Conservation (phyloP, 2,329 filamentous ascomycete species). For the Aspergillus nomiae region DNA sequence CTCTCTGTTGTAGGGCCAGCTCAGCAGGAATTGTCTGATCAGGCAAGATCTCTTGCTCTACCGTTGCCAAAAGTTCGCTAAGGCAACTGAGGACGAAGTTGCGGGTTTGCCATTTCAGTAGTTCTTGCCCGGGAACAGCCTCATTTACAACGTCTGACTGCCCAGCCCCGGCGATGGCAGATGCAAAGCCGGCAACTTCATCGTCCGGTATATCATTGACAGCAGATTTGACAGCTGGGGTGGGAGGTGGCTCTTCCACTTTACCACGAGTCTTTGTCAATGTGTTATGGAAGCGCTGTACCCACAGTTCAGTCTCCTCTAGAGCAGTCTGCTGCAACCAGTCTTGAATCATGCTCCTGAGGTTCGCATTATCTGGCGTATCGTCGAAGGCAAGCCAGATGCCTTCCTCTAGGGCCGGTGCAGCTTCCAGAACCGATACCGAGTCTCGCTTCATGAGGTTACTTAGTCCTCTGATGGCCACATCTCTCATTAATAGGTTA, state of each 20-base stretch:
- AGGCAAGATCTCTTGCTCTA: conserved; percentile 75
- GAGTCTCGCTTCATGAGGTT: conserved; percentile 94
- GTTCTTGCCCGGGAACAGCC: conserved; percentile 70
- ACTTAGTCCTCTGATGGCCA: conserved; percentile 84
- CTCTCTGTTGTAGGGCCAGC: conserved; percentile 73
- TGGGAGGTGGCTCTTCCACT: conserved; percentile 49
- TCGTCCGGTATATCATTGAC: conserved; percentile 88
- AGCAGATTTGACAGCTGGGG: conserved; percentile 44
- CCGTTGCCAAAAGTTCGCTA: conserved; percentile 75
- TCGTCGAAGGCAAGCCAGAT: conserved; percentile 88
- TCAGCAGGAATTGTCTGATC: conserved; percentile 80
- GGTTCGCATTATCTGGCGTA: conserved; percentile 71
- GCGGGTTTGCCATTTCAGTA: conserved; percentile 91
- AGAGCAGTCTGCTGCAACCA: conserved; percentile 92
- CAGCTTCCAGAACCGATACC: conserved; percentile 75
- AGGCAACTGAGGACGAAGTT: conserved; percentile 92
- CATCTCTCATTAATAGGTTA: conserved; percentile 70
- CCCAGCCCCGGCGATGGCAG: conserved; percentile 64
- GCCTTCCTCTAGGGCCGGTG: conserved; percentile 81
- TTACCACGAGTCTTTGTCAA: conserved; percentile 83
- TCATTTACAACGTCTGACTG: conserved; percentile 58
- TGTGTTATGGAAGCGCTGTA: conserved; percentile 83
- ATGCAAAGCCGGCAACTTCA: conserved; percentile 92
- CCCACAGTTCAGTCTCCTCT: conserved; percentile 78
- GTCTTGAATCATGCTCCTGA: conserved; percentile 85